Evolutionary conservation across 495 filamentous ascomycete species (phyloP), one percentile per base, ranked within the genome.

Genomic region (Hypoxylon perforatum): DNA sequence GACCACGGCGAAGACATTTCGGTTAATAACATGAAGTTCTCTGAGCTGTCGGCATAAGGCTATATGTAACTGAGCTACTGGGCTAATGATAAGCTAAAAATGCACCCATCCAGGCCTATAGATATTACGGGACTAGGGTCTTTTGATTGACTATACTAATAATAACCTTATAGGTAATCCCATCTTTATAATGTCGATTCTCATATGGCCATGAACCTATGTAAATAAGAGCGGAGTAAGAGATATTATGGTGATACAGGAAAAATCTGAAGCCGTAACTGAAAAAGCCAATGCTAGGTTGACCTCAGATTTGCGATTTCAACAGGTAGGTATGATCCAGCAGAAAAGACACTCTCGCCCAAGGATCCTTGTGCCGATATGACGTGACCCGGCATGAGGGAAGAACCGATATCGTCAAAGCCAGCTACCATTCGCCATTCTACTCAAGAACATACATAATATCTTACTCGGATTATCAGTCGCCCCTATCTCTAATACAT

Each of bases 341-440:
- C 41, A 58, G 19, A 48, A 35, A 49, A 42, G 42, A 54, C 33
- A 42, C 44, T 30, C n/a, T 51, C 56, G n/a, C 45, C 44, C 25
- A 14, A 36, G 30, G 18, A 57, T 36, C 56, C 63, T 46, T 56
- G 63, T 60, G 22, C 48, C 14, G 15, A 22, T 53, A 69, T 69
- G 65, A 69, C 65, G 65, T 69, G 58, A 63, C 52, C 44, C 52
- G 53, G 36, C 58, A 63, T 62, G 19, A 42, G 38, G 23, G 30
- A 59, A 22, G 58, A 68, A 46, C 33, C 14, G 23, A 7, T 48
- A 47, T 22, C 33, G 25, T 44, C 45, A 44, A 28, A 52, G 25
- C 12, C 46, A 33, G 35, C 47, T 39, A 45, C 22, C 25, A 45
- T 60, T 41, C 44, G 52, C 3, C 7, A 28, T 28, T 28, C 25